phyloP scores from a whole-genome alignment of 805 yeast species.

The Wickerhamiella allomyrinae region DNA sequence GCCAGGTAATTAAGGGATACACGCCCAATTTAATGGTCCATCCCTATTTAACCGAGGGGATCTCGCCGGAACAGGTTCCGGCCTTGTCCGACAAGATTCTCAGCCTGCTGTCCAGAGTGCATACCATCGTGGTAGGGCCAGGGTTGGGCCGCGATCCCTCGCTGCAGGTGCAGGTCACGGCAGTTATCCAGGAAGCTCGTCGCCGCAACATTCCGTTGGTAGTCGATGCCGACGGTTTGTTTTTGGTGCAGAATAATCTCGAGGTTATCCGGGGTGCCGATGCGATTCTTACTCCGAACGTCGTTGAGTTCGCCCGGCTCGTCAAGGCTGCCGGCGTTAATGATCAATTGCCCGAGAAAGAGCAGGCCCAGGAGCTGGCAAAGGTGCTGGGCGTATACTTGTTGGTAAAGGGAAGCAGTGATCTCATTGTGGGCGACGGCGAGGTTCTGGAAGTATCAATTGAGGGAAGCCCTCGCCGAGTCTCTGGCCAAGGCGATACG shows the following conservation, averaged over 20 bases:
- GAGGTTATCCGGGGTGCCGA: slow-evolving; percentile 37
- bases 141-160: slow-evolving; percentile 76
- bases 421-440: slow-evolving; percentile 43
- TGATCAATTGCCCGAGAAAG: slow-evolving; percentile 8
- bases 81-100: not conserved
- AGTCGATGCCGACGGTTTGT: slow-evolving; percentile 84
- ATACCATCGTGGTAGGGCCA: slow-evolving; percentile 70
- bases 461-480: slow-evolving; percentile 62
- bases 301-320: slow-evolving; percentile 65
- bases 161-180: slow-evolving; percentile 47
- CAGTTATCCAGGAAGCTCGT: slow-evolving; percentile 43
- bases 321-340: slow-evolving; percentile 32
- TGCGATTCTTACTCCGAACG: slow-evolving; percentile 79
- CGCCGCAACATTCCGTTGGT: slow-evolving; percentile 53
- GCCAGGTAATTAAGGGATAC: slow-evolving; percentile 67
- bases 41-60: slow-evolving; percentile 55
- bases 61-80: slow-evolving; percentile 15
- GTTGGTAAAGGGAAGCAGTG: slow-evolving; percentile 61
- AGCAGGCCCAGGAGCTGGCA: slow-evolving; percentile 33
- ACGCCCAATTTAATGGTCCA: slow-evolving; percentile 94
- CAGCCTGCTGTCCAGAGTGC: not conserved
- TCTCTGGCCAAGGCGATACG: slow-evolving; percentile 96
- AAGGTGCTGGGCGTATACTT: slow-evolving; percentile 39
- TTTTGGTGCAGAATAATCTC: slow-evolving; percentile 44
- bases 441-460: slow-evolving; percentile 31